phyloP scores from a whole-genome alignment of 352 stramenopile genomes.

The Pythium chondricola region DNA sequence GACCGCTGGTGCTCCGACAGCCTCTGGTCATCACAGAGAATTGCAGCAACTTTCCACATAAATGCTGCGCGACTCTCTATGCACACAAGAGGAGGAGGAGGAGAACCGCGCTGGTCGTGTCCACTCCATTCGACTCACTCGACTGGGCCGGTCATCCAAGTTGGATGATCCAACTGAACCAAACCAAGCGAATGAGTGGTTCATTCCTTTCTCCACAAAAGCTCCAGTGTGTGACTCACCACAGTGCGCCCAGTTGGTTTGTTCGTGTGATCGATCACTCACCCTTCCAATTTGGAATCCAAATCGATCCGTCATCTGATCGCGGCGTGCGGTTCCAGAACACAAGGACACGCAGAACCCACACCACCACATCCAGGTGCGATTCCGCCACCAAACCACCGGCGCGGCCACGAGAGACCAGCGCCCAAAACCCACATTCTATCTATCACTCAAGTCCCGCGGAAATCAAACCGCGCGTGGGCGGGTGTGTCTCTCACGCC shows the following conservation, averaged over 20 bases:
- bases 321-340: background rate
- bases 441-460: no score
- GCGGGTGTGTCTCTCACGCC: no score
- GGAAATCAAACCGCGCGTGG: no score
- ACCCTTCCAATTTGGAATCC: background rate
- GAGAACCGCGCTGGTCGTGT: background rate
- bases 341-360: background rate
- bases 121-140: no score
- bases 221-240: slow-evolving; percentile 1
- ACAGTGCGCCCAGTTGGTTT: background rate
- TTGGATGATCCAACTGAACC: slow-evolving; percentile 3
- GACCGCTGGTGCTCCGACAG: no score
- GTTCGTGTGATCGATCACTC: background rate
- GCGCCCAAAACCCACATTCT: no score
- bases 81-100: background rate
- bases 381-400: no score
- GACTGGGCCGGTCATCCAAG: no score
- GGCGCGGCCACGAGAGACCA: no score
- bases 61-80: background rate
- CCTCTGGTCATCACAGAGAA: slow-evolving; percentile 20
- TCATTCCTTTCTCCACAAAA: slow-evolving; percentile 7
- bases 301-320: background rate
- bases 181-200: no score
- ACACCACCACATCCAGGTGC: background rate
- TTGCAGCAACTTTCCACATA: background rate